These are phyloP conservation scores for Microcos paniculata DNA, from an alignment of 345 rosid species.

Conservation along the genomic window DNA sequence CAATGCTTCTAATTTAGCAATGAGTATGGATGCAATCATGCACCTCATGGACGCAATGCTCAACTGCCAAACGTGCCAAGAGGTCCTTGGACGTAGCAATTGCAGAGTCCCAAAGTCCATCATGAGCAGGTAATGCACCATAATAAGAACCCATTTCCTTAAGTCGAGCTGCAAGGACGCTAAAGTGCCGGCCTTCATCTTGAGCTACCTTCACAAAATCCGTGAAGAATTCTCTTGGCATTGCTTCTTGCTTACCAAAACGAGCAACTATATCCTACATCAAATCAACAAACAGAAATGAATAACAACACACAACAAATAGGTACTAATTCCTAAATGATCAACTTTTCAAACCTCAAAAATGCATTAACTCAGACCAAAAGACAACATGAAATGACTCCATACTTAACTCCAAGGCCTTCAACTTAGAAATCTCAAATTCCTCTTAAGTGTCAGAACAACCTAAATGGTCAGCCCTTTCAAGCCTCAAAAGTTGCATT, in stretches of 20 bases:
- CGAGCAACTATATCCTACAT: conserved; percentile 88
- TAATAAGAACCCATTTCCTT: conserved; percentile 73
- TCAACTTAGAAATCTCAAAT: too few relatives aligned
- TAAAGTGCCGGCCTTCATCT: conserved; percentile 89
- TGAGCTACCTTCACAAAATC: conserved; percentile 90
- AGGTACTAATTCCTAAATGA: background rate
- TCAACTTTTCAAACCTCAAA: background rate
- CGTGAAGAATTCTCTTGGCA: conserved; percentile 90
- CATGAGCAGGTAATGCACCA: conserved; percentile 89
- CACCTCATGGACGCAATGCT: conserved; percentile 95
- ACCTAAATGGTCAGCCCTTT: background rate
- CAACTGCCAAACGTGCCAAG: conserved; percentile 76
- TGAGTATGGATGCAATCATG: background rate
- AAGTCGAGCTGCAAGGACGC: conserved; percentile 68
- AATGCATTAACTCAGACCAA: background rate
- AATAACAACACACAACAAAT: background rate
- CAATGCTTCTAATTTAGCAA: background rate
- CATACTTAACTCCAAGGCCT: background rate
- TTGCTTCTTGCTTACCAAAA: conserved; percentile 81
- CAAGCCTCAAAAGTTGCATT: background rate
- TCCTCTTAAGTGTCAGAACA: background rate
- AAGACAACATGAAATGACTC: background rate
- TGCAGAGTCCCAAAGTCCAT: conserved; percentile 91
- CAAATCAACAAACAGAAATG: background rate
- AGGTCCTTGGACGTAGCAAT: conserved; percentile 73